Conservation (phyloP, 2,329 filamentous ascomycete genomes). For the Fusarium neocosmosporiellum region DNA sequence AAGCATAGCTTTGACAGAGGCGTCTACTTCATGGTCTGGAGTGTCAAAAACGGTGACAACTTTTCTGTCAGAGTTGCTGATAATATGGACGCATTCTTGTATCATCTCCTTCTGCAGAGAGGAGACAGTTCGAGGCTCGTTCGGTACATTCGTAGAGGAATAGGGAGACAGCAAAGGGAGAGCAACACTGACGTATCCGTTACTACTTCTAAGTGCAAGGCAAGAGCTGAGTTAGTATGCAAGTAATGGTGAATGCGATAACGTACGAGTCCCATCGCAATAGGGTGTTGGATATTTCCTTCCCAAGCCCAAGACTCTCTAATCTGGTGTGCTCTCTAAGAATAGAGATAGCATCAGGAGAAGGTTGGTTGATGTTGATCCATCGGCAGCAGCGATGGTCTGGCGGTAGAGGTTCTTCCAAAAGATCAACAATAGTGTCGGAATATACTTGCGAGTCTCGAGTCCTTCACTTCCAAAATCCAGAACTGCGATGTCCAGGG, state of each 20-base stretch:
- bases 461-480: not conserved
- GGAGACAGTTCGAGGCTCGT: not conserved
- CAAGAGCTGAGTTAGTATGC: not conserved
- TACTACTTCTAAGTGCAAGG: not conserved
- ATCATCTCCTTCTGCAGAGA: not conserved
- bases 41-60: not conserved
- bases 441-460: not conserved
- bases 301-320: not conserved
- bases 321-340: not conserved
- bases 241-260: not conserved
- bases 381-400: not conserved
- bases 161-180: not conserved
- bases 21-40: not conserved
- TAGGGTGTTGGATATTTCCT: not conserved
- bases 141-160: not conserved
- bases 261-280: not conserved
- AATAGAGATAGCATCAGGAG: not conserved
- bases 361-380: not conserved
- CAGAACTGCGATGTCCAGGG: not conserved
- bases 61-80: not conserved
- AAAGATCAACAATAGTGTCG: not conserved
- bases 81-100: not conserved
- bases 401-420: not conserved
- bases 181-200: not conserved
- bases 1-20: not conserved